These are phyloP conservation scores for Metschnikowia amazonensis DNA, from an alignment of 805 yeast species.

Conservation along the genomic window DNA sequence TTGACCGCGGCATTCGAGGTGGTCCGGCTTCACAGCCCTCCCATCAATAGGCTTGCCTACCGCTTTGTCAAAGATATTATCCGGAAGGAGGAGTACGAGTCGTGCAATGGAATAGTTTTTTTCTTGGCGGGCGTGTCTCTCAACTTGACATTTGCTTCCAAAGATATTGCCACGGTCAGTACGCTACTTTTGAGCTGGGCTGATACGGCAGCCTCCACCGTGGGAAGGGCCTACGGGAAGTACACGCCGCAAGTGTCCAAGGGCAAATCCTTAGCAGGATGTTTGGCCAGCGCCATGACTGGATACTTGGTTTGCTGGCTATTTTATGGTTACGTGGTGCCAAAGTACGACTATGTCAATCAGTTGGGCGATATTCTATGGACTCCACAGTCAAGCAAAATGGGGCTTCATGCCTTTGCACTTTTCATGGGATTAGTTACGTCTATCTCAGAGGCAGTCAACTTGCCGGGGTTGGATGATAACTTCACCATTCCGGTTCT, in stretches of 20 bases:
- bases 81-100: conserved; percentile 73
- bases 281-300: conserved; percentile 74
- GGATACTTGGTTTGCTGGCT: conserved; percentile 66
- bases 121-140: conserved; percentile 74
- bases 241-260: conserved; percentile 72
- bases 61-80: conserved; percentile 71
- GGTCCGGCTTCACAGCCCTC: conserved; percentile 56
- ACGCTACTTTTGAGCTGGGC: conserved; percentile 90
- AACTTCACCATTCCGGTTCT: conserved; percentile 91
- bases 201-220: conserved; percentile 93
- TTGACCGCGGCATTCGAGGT: conserved; percentile 61
- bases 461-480: conserved; percentile 76
- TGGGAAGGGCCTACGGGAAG: conserved; percentile 84
- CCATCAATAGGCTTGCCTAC: conserved; percentile 67
- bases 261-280: conserved; percentile 86
- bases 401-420: conserved; percentile 53
- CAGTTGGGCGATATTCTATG: conserved; percentile 59
- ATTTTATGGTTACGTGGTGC: conserved; percentile 72
- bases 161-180: conserved; percentile 76
- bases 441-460: conserved; percentile 81
- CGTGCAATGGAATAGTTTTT: conserved; percentile 83
- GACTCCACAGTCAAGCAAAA: conserved; percentile 54
- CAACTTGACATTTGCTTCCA: conserved; percentile 66
- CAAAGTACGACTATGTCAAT: conserved; percentile 50
- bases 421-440: conserved; percentile 75